Evolutionary conservation across 2,329 filamentous ascomycete genomes (phyloP).

Genomic region (Boeremia lycopersici): DNA sequence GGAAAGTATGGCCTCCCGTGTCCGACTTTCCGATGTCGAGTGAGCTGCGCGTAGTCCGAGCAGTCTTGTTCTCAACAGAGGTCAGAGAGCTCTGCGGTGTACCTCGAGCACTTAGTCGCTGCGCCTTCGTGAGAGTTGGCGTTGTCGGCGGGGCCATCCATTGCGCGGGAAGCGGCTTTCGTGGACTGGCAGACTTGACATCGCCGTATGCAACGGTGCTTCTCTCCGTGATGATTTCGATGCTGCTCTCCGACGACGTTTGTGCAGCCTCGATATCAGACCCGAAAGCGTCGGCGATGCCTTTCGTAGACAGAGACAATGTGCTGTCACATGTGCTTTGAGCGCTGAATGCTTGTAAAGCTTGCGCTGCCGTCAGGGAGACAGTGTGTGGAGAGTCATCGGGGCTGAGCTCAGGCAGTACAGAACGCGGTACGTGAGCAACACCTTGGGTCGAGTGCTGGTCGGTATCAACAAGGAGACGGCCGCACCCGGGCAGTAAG

Average conservation of each 20-base stretch:
- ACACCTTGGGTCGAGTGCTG: conserved; percentile 8
- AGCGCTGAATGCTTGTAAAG: conserved; percentile 28
- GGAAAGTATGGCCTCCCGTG: conserved; percentile 24
- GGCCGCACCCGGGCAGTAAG: conserved; percentile 8
- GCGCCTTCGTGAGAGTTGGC: conserved; percentile 29
- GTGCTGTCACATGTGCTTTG: conserved; percentile 6
- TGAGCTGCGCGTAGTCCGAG: conserved; percentile 26
- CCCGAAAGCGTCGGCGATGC: not conserved
- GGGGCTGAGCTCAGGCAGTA: conserved; percentile 12
- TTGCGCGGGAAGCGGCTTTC: conserved; percentile 37
- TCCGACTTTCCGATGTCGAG: conserved; percentile 21
- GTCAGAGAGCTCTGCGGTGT: conserved; percentile 22
- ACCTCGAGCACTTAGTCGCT: conserved; percentile 31
- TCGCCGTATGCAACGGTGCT: not conserved
- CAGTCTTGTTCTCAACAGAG: conserved; percentile 19
- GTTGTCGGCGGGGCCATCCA: conserved; percentile 25
- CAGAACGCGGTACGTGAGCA: conserved; percentile 31
- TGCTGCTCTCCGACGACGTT: conserved; percentile 2
- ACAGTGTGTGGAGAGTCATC: conserved; percentile 4
- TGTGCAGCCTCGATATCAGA: conserved; percentile 15
- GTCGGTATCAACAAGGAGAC: not conserved
- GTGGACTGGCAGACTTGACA: conserved; percentile 20
- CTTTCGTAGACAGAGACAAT: not conserved
- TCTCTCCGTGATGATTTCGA: conserved; percentile 2
- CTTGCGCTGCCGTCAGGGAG: conserved; percentile 21